phyloP scores from a whole-genome alignment of 2,329 filamentous ascomycete genomes.

The Arthrobotrys sphaeroides region DNA sequence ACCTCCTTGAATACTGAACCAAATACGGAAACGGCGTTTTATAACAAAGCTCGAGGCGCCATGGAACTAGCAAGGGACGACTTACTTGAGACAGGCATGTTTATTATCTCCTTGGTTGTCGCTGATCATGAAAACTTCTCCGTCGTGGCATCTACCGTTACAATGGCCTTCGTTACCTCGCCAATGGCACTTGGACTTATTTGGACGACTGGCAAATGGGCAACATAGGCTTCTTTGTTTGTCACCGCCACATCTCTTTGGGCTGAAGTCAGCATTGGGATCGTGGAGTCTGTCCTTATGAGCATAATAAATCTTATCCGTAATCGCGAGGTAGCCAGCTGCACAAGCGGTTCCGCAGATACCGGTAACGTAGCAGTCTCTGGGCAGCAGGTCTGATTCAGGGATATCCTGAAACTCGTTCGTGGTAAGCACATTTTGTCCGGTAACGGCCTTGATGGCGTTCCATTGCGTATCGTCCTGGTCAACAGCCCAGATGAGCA shows the following conservation, averaged over 20 bases:
- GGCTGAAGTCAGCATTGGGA: conserved; percentile 26
- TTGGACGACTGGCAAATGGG: conserved; percentile 59
- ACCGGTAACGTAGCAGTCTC: conserved; percentile 58
- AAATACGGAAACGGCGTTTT: background rate
- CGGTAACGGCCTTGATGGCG: conserved; percentile 51
- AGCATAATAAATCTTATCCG: conserved; percentile 52
- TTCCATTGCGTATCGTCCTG: conserved; percentile 56
- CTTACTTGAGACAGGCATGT: conserved; percentile 56
- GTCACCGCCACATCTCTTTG: conserved; percentile 58
- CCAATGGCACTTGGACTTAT: conserved; percentile 59
- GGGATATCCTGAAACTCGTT: conserved; percentile 35
- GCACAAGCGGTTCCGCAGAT: conserved; percentile 59
- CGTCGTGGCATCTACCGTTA: conserved; percentile 60
- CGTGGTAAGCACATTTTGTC: conserved; percentile 25
- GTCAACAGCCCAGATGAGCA: conserved; percentile 61
- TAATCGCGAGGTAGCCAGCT: conserved; percentile 58
- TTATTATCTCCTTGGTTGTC: conserved; percentile 58
- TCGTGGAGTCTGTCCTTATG: conserved; percentile 35
- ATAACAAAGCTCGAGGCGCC: background rate
- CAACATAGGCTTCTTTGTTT: conserved; percentile 59
- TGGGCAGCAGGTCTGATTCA: conserved; percentile 39
- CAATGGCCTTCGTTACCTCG: conserved; percentile 58
- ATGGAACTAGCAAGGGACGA: background rate
- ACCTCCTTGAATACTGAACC: background rate
- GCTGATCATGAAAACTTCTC: conserved; percentile 59